These are phyloP conservation scores for Lentinus brumalis DNA, from an alignment of 768 basidiomycete species.

Conservation along the genomic window DNA sequence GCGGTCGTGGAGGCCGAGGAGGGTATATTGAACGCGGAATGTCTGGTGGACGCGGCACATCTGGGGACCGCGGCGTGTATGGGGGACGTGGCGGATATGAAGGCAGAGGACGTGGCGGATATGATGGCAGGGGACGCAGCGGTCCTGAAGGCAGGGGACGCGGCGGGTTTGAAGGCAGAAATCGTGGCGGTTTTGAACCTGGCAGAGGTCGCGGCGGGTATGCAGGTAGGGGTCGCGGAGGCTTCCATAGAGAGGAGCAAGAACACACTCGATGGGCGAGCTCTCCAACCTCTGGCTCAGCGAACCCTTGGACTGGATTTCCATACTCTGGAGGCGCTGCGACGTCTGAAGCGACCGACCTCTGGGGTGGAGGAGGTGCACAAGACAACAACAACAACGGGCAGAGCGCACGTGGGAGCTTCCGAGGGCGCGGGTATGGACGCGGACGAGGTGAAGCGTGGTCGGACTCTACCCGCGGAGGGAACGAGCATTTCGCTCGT, in stretches of 20 bases:
- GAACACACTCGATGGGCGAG: no score
- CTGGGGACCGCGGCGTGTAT: neutral
- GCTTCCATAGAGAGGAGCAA: neutral
- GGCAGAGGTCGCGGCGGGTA: neutral
- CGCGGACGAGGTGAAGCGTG: neutral
- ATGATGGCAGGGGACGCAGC: neutral
- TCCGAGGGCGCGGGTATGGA: neutral
- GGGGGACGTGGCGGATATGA: neutral
- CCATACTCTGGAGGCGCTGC: no score
- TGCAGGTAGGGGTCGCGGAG: neutral
- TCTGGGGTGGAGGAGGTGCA: neutral
- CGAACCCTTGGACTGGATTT: no score
- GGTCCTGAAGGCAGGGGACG: neutral
- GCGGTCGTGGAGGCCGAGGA: neutral
- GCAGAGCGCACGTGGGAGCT: neutral
- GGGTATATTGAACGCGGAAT: neutral
- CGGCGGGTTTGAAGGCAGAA: neutral
- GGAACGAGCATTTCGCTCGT: no score
- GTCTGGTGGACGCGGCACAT: neutral
- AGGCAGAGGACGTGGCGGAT: neutral
- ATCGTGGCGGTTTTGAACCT: neutral
- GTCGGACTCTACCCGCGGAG: no score
- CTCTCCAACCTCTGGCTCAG: no score
- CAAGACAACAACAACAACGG: neutral
- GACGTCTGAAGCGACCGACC: neutral